Percentiles rank a stretch among this genome's conserved stretches.
Conservation (phyloP, 2,329 filamentous ascomycete genomes). For the Cladorrhinum sp. region DNA sequence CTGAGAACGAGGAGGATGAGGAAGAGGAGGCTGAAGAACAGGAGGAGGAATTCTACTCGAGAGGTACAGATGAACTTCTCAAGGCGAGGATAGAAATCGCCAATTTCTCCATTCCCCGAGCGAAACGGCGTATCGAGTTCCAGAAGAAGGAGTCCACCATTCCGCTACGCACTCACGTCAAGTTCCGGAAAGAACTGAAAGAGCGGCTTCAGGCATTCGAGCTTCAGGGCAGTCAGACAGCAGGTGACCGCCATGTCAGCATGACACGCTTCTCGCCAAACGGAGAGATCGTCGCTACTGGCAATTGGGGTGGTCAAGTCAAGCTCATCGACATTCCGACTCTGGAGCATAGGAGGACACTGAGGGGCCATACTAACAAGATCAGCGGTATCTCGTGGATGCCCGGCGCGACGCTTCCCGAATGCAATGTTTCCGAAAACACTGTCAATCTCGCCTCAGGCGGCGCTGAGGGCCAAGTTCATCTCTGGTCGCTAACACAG, state of each 20-base stretch:
- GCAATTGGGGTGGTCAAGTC: slow-evolving; percentile 89
- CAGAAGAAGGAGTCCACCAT: slow-evolving; percentile 81
- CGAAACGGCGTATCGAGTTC: slow-evolving; percentile 70
- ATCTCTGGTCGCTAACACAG: slow-evolving; percentile 85
- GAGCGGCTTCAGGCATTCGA: slow-evolving; percentile 80
- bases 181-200: slow-evolving; percentile 85
- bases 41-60: slow-evolving; percentile 94
- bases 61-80: slow-evolving; percentile 71
- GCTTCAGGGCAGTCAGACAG: slow-evolving; percentile 88
- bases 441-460: slow-evolving; percentile 85
- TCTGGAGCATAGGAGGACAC: slow-evolving; percentile 69
- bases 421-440: slow-evolving; percentile 66
- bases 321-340: slow-evolving; percentile 82
- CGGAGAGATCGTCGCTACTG: slow-evolving; percentile 78
- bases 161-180: slow-evolving; percentile 83
- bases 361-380: slow-evolving; percentile 83
- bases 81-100: slow-evolving; percentile 77
- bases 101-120: slow-evolving; percentile 76
- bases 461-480: slow-evolving; percentile 80
- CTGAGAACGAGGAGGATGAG: slow-evolving; percentile 52
- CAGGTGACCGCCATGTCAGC: slow-evolving; percentile 84
- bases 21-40: slow-evolving; percentile 62
- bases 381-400: slow-evolving; percentile 90
- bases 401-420: slow-evolving; percentile 73
- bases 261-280: slow-evolving; percentile 89